phyloP scores from a whole-genome alignment of 148 eudicot genomes.

The Cornus suecica region DNA sequence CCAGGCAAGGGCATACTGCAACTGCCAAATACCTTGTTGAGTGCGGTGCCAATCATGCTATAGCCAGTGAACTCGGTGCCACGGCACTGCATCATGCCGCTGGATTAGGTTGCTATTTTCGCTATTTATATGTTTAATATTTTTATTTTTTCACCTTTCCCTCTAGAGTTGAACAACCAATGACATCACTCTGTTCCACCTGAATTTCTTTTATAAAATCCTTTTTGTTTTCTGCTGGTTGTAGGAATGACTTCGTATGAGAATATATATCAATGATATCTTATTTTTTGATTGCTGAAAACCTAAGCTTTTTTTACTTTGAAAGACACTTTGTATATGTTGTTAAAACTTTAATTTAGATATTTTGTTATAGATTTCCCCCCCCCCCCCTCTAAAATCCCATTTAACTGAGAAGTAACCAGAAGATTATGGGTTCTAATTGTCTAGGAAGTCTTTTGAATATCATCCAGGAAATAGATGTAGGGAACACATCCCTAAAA shows the following conservation, averaged over 20 bases:
- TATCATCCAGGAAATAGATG: no score
- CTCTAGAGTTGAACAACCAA: background rate
- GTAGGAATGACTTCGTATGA: slow-evolving; percentile 5
- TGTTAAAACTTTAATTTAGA: no score
- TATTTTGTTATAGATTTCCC: background rate
- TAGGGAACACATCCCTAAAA: no score
- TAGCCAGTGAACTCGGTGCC: slow-evolving; percentile 82
- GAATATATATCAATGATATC: background rate
- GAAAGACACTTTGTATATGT: background rate
- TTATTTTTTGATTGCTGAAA: background rate
- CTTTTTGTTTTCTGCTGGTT: background rate
- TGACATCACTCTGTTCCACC: background rate
- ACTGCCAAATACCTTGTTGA: slow-evolving; percentile 78
- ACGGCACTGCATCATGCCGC: slow-evolving; percentile 94
- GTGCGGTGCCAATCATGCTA: slow-evolving; percentile 69
- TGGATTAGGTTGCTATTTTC: slow-evolving; percentile 55
- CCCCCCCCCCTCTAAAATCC: background rate
- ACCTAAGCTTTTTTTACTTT: background rate
- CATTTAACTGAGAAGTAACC: background rate
- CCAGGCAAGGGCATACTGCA: slow-evolving; percentile 77
- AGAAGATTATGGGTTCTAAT: background rate
- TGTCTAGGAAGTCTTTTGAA: background rate
- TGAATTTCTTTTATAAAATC: background rate
- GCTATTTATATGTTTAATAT: no score
- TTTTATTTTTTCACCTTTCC: background rate